Percentiles rank a stretch among this genome's conserved stretches.
Evolutionary conservation across 139 green algal genomes (phyloP).

Genomic region (Pseudopediastrum boryanum): DNA sequence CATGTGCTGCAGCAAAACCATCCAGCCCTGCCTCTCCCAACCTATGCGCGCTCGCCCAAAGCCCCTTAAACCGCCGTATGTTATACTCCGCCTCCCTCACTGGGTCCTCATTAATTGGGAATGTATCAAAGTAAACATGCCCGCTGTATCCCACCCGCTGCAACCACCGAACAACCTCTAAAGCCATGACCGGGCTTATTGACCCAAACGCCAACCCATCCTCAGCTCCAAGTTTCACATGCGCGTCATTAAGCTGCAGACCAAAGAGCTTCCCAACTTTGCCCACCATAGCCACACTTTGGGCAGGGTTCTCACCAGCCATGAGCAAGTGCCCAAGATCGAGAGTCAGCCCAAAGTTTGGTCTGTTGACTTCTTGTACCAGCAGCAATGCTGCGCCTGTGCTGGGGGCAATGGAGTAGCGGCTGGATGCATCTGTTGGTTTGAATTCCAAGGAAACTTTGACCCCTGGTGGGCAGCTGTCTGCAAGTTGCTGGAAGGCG

Average conservation of each 20-base stretch:
- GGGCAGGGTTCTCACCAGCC: conserved; percentile 70
- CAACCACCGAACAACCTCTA: conserved; percentile 71
- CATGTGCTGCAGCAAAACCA: not conserved
- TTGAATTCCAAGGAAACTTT: conserved; percentile 71
- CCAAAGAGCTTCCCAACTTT: conserved; percentile 57
- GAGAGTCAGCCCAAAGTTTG: conserved; percentile 72
- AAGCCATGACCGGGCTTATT: conserved; percentile 30
- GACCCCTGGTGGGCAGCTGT: conserved; percentile 37
- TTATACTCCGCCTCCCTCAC: conserved; percentile 65
- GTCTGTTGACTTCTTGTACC: conserved; percentile 38
- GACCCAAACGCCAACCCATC: conserved; percentile 64
- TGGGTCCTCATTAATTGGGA: conserved; percentile 67
- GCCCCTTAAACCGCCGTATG: conserved; percentile 42
- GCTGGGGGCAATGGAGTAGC: conserved; percentile 55
- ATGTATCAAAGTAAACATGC: conserved; percentile 72
- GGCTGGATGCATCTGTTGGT: conserved; percentile 58
- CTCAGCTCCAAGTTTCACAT: conserved; percentile 64
- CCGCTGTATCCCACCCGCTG: conserved; percentile 45
- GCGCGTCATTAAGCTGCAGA: conserved; percentile 59
- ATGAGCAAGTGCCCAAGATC: conserved; percentile 71
- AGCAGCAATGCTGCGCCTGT: conserved; percentile 61
- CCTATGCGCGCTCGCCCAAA: conserved; percentile 41
- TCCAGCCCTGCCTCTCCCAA: conserved; percentile 40
- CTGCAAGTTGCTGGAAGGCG: conserved; percentile 38
- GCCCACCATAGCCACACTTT: conserved; percentile 50